Base-by-base conservation (phyloP, 164 flowering plant species). In the Vitis rupestris region DNA sequence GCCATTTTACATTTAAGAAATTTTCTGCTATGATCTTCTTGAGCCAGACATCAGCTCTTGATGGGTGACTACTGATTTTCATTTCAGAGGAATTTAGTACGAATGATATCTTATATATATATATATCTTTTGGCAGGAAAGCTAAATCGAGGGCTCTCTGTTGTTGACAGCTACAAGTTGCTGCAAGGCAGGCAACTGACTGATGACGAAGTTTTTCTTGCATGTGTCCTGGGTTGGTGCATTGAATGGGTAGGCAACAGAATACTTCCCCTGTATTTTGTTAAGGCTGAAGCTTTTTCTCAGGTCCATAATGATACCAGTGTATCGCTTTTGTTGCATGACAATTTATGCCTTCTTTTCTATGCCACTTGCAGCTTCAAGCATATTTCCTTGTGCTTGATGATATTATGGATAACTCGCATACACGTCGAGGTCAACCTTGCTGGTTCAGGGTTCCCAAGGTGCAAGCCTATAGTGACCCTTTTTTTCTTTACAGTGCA, bases 341-440 rank as follows among this genome's bases (percentile, higher is more conserved):
- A 3, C 8, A 67, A 49, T 64, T 70, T 51, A 59, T 9, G 10
- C 15, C 30, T 74, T 61, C 27, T 31, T 17, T 16, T 23, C 30
- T 14, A 52, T 47, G 12, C 63, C 49, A 67, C 64, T 50, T 79
- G 75, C 92, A 92, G 97, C 90, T 92, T 76, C 96, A 92, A 76
- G 97, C 96, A 44, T 92, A 85, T 76, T 90, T 90, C 71, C 91
- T 92, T 57, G 90, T 92, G 66, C 92, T 87, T 61, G 97, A 92
- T 84, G 97, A 92, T 68, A 90, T 92, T 50, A 92, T 92, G 97
- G 97, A 92, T 67, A 74, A 68, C 54, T 90, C 97, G 31, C 86
- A 82, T 66, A 90, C 92, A 15, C 84, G 97, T 14, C 85, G 93
- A 47, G 93, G 95, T 64, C 93, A 90, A 60, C 91, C 89, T 68